Conservation (phyloP, 2,329 filamentous ascomycete species). For the Aspergillus terreus region DNA sequence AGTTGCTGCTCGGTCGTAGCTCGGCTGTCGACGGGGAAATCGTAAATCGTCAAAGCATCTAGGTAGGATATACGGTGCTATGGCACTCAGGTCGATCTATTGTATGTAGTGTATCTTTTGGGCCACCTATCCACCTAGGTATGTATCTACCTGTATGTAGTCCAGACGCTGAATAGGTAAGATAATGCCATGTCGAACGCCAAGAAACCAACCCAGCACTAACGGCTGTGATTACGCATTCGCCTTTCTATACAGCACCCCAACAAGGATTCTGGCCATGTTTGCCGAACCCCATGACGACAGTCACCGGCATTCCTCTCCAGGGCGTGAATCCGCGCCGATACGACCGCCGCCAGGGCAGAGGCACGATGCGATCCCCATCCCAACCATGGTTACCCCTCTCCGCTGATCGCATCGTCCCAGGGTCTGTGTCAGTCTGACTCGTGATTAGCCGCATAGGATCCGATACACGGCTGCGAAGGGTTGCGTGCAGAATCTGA, state of each 20-base stretch:
- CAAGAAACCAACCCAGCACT: constrained; percentile 13
- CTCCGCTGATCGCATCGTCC: neutral
- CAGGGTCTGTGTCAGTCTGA: neutral
- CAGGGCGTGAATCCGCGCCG: neutral
- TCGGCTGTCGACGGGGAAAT: neutral
- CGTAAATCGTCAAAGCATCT: neutral
- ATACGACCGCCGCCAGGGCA: neutral
- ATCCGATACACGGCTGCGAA: constrained; percentile 1
- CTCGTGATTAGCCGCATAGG: constrained; percentile 3
- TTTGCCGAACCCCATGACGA: too few relatives aligned
- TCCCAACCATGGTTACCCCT: neutral
- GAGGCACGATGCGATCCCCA: too few relatives aligned
- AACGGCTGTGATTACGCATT: constrained; percentile 12
- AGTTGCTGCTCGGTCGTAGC: too few relatives aligned
- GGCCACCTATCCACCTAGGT: too few relatives aligned
- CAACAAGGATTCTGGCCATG: too few relatives aligned
- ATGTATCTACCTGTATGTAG: too few relatives aligned
- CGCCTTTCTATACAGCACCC: neutral
- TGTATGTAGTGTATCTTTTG: too few relatives aligned
- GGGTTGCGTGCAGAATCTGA: constrained; percentile 8
- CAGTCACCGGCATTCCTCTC: too few relatives aligned
- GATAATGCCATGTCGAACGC: neutral
- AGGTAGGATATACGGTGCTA: too few relatives aligned
- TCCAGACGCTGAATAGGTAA: too few relatives aligned
- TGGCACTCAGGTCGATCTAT: too few relatives aligned